These are phyloP conservation scores for Closterium sp. DNA, from an alignment of 139 green algal genomes.

Conservation along the genomic window DNA sequence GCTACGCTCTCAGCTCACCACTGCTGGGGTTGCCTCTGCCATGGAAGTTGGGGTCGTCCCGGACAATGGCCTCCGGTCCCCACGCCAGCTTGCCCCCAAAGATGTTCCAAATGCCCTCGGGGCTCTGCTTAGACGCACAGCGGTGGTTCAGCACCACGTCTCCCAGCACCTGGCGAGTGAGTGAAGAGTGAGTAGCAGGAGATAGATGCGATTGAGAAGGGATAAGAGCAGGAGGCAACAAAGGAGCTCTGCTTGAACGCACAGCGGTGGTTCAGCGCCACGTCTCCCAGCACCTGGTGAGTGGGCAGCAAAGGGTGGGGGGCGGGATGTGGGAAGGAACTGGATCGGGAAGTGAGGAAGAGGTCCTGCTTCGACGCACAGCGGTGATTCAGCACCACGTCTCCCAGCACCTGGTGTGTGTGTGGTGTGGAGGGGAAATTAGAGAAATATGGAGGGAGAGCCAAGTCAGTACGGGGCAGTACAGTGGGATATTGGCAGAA, in stretches of 20 bases:
- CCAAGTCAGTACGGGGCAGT: neutral
- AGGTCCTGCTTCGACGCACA: constrained; percentile 53
- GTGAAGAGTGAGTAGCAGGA: neutral
- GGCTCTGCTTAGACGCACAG: constrained; percentile 56
- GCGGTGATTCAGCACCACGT: constrained; percentile 63
- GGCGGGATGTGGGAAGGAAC: too few relatives aligned
- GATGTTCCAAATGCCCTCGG: constrained; percentile 57
- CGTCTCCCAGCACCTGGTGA: constrained; percentile 52
- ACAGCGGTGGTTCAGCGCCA: constrained; percentile 58
- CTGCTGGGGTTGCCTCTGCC: constrained; percentile 49
- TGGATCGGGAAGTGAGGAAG: too few relatives aligned
- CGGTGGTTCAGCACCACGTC: constrained; percentile 65
- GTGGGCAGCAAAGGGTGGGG: neutral
- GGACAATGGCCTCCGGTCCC: constrained; percentile 55
- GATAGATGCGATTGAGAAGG: neutral
- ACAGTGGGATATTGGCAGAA: neutral
- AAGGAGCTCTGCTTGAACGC: too few relatives aligned
- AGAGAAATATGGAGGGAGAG: neutral
- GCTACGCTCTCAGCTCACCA: neutral
- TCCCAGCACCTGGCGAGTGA: constrained; percentile 43
- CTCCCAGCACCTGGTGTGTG: constrained; percentile 46
- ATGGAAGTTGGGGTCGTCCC: constrained; percentile 59
- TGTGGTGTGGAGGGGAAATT: too few relatives aligned
- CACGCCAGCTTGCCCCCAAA: constrained; percentile 56
- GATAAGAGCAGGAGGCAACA: neutral